Evolutionary conservation across 2,329 filamentous ascomycete species (phyloP).

Genomic region (Monilinia vaccinii-corymbosi): DNA sequence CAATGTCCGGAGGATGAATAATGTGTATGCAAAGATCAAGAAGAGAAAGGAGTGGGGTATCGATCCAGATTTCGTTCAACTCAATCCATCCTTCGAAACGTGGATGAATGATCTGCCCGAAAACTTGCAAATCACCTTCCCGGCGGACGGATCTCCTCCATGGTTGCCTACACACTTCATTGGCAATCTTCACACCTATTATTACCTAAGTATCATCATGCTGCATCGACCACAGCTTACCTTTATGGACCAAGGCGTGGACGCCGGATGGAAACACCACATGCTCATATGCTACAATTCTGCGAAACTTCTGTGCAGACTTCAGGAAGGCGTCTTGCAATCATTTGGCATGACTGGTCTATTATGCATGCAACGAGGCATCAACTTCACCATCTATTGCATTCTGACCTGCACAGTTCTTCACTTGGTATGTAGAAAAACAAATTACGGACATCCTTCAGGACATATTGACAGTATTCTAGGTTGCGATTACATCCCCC

Average conservation of each 20-base stretch:
- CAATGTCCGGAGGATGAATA: constrained; percentile 69
- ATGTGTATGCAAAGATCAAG: constrained; percentile 63
- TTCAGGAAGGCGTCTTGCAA: constrained; percentile 76
- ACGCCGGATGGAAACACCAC: constrained; percentile 77
- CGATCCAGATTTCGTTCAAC: constrained; percentile 71
- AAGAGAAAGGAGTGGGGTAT: constrained; percentile 77
- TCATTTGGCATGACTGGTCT: constrained; percentile 72
- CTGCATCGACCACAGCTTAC: constrained; percentile 80
- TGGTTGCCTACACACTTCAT: constrained; percentile 82
- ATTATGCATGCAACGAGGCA: constrained; percentile 85
- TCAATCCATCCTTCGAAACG: constrained; percentile 66
- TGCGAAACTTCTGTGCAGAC: constrained; percentile 73
- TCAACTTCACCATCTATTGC: constrained; percentile 92
- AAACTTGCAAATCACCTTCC: constrained; percentile 70
- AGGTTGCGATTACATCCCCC: constrained; percentile 90
- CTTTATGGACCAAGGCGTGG: constrained; percentile 63
- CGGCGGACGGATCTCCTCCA: constrained; percentile 67
- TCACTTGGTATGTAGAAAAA: constrained; percentile 62
- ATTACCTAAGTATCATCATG: constrained; percentile 76
- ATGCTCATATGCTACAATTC: constrained; percentile 80
- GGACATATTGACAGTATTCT: constrained; percentile 10
- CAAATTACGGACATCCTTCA: constrained; percentile 6
- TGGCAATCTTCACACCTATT: constrained; percentile 83
- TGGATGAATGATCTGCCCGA: constrained; percentile 71
- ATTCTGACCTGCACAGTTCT: constrained; percentile 87